Percentiles rank a stretch among this genome's conserved stretches.
Evolutionary conservation across 2,329 filamentous ascomycete genomes (phyloP).

Genomic region (Aspergillus bombycis): DNA sequence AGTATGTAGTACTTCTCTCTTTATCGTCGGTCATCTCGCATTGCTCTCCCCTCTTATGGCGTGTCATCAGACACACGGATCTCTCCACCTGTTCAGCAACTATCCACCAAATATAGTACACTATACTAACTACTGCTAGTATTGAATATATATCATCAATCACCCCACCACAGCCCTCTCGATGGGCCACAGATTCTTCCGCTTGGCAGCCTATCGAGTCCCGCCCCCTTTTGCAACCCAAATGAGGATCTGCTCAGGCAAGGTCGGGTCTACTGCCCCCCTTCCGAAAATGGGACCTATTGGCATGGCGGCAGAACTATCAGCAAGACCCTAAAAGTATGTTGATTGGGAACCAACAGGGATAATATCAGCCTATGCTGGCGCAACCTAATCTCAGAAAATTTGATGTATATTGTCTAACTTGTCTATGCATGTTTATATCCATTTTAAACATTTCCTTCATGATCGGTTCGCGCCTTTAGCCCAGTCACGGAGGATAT

Average conservation of each 20-base stretch:
- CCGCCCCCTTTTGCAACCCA: neutral
- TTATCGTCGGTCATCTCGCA: neutral
- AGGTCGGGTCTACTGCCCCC: constrained; percentile 1
- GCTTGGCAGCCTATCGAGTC: neutral
- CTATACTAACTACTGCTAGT: neutral
- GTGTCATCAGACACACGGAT: neutral
- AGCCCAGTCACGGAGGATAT: constrained; percentile 84
- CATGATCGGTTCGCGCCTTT: constrained; percentile 47
- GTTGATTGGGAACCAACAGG: neutral
- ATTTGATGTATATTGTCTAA: neutral
- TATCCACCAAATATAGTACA: neutral
- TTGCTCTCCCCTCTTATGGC: neutral
- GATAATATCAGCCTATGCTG: neutral
- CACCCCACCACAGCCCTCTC: neutral
- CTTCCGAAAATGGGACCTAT: constrained; percentile 7
- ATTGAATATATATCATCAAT: neutral
- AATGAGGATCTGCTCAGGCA: neutral
- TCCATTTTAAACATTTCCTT: neutral
- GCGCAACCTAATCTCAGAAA: neutral
- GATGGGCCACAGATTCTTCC: neutral
- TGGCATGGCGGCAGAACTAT: neutral
- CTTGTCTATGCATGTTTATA: neutral
- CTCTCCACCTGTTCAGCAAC: neutral
- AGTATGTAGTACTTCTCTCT: neutral
- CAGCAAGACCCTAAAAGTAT: neutral